phyloP scores from a whole-genome alignment of 2,329 filamentous ascomycete species.

The Cordyceps cicadae region DNA sequence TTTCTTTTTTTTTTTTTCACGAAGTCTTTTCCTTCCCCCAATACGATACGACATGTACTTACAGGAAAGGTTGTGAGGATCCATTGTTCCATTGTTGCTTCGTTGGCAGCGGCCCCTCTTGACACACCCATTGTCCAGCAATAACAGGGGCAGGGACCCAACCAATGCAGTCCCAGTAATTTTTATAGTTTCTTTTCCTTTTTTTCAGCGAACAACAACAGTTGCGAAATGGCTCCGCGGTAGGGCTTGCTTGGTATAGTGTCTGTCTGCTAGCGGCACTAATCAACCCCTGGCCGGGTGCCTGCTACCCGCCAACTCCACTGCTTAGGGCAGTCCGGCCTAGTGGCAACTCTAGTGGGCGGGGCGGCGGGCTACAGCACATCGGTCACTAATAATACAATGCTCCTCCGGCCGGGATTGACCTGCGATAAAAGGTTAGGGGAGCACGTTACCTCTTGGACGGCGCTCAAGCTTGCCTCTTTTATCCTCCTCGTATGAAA shows the following conservation, averaged over 20 bases:
- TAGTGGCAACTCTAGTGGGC: background rate
- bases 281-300: background rate
- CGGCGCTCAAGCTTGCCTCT: too few relatives aligned
- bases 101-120: conserved; percentile 3
- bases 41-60: background rate
- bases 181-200: background rate
- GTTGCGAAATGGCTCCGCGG: background rate
- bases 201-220: background rate
- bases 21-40: background rate
- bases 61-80: background rate
- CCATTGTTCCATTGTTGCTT: background rate
- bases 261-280: background rate
- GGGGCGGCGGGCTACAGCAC: too few relatives aligned
- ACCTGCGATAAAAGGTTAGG: too few relatives aligned
- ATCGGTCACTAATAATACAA: too few relatives aligned
- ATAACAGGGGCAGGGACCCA: too few relatives aligned
- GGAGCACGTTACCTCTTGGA: too few relatives aligned
- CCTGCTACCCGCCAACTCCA: background rate
- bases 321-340: background rate
- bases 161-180: too few relatives aligned
- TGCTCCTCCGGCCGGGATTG: too few relatives aligned
- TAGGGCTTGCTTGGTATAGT: background rate
- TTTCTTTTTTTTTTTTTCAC: background rate
- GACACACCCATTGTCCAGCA: background rate
- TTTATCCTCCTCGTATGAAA: too few relatives aligned